These are phyloP conservation scores for Botryobasidium botryosum DNA, from an alignment of 768 basidiomycete species.

Conservation along the genomic window DNA sequence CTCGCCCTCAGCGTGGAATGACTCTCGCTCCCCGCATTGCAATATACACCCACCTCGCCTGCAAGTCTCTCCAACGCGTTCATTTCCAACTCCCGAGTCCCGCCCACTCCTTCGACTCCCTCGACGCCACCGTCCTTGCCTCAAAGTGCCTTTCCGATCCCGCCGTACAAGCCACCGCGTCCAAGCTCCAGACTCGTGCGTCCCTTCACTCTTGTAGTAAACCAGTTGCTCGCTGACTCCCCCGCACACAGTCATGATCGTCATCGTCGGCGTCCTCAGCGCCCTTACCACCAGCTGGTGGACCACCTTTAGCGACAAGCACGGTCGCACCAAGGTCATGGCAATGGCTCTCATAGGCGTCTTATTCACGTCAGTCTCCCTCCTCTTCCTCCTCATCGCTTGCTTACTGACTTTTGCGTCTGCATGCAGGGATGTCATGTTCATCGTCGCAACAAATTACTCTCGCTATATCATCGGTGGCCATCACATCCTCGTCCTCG, in stretches of 20 bases:
- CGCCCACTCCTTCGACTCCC: constrained; percentile 1
- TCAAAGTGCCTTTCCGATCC: constrained; percentile 31
- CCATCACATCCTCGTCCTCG: constrained; percentile 55
- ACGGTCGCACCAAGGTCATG: constrained; percentile 64
- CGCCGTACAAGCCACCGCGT: constrained; percentile 49
- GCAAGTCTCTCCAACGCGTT: constrained; percentile 31
- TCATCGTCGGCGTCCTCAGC: constrained; percentile 60
- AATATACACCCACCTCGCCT: constrained; percentile 63
- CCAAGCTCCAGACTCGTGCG: constrained; percentile 53
- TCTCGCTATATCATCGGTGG: constrained; percentile 31
- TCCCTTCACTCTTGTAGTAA: too few relatives aligned
- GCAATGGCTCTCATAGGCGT: constrained; percentile 49
- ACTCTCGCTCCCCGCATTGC: constrained; percentile 65
- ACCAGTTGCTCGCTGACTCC: too few relatives aligned
- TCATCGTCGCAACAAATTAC: constrained; percentile 55
- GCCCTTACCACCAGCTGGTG: constrained; percentile 77
- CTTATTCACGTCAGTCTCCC: constrained; percentile 44
- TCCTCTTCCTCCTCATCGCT: constrained; percentile 21
- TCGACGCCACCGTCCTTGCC: constrained; percentile 15
- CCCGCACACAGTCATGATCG: constrained; percentile 51
- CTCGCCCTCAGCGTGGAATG: constrained; percentile 57
- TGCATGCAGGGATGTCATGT: constrained; percentile 47
- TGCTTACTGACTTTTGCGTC: constrained; percentile 3
- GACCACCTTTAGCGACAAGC: constrained; percentile 60
- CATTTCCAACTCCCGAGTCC: constrained; percentile 5